Evolutionary conservation across 1,284 basidiomycete genomes (phyloP).

Genomic region (Pisolithus thermaeus): DNA sequence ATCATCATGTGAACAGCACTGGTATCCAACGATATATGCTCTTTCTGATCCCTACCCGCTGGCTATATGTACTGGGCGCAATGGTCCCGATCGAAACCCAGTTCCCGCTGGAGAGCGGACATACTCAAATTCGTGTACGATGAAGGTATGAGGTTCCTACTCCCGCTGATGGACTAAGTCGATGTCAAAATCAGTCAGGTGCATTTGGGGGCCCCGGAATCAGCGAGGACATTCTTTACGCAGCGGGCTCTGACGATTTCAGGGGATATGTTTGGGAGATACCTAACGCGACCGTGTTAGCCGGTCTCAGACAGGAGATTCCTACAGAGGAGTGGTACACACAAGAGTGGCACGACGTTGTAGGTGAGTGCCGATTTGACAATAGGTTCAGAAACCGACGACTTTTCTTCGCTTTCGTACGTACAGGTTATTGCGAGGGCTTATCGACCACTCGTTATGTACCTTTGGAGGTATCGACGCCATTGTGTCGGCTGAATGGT

Average conservation of each 20-base stretch:
- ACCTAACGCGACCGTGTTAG: slow-evolving; percentile 43
- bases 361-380: slow-evolving; percentile 31
- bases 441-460: slow-evolving; percentile 36
- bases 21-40: slow-evolving; percentile 63
- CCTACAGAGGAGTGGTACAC: slow-evolving; percentile 38
- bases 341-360: slow-evolving; percentile 26
- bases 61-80: slow-evolving; percentile 56
- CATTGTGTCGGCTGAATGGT: slow-evolving; percentile 54
- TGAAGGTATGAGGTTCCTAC: slow-evolving; percentile 48
- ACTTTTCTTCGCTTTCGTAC: slow-evolving; percentile 2
- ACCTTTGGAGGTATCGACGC: slow-evolving; percentile 52
- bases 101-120: slow-evolving; percentile 40
- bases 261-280: slow-evolving; percentile 75
- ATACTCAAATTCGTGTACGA: slow-evolving; percentile 71
- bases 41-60: slow-evolving; percentile 61
- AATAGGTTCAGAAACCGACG: not conserved
- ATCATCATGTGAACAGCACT: slow-evolving; percentile 39
- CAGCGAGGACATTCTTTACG: slow-evolving; percentile 54
- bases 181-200: slow-evolving; percentile 48
- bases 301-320: slow-evolving; percentile 38
- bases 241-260: slow-evolving; percentile 76
- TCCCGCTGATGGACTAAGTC: not conserved
- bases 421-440: slow-evolving; percentile 44
- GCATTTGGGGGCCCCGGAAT: slow-evolving; percentile 59
- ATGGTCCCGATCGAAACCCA: slow-evolving; percentile 47